Evolutionary conservation across 1,284 basidiomycete genomes (phyloP), one percentile per base, ranked within the genome.

Genomic region (Puccinia hordei): DNA sequence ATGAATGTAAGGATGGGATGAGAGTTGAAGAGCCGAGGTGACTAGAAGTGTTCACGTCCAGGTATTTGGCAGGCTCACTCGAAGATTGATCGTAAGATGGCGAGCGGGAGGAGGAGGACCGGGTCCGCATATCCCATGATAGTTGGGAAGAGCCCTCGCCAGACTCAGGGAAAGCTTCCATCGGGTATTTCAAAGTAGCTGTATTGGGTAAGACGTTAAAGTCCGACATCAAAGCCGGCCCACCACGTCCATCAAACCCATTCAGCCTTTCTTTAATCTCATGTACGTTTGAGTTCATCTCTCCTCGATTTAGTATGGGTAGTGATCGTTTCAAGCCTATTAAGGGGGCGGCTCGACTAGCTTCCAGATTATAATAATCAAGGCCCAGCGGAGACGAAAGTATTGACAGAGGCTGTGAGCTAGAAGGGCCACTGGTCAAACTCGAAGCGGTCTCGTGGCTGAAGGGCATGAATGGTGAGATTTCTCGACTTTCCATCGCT

Each of bases 391-490:
- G 63, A 46, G 38, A 24, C 63, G 63, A 66, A 66, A 66, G 63
- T 46, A 66, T 66, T 66, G 63, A 38, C 35, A 66, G 63, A 66
- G 33, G 63, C 35, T 66, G 63, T 66, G 63, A 44, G 4, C 35
- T 38, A n/a, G 63, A 66, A 44, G 63, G n/a, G 27, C 63, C 24
- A 30, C 35, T 44, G 6, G 24, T 44, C 19, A 66, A 35, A 44
- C 63, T 19, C 5, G 35, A 66, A 10, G 63, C 19, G 30, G 30
- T n/a, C n/a, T 66, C 63, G 24, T 66, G 63, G 30, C 24, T 41
- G n/a, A 66, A 41, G n/a, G 63, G 35, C 22, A 46, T 46, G 24
- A 41, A 66, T 8, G 63, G 63, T 33, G 41, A 27, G n/a, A 66
- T 46, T 13, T 66, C 63, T 66, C 41, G 63, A 66, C 63, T 66